phyloP scores from a whole-genome alignment of 345 rosid genomes.

The Syzygium jambos region DNA sequence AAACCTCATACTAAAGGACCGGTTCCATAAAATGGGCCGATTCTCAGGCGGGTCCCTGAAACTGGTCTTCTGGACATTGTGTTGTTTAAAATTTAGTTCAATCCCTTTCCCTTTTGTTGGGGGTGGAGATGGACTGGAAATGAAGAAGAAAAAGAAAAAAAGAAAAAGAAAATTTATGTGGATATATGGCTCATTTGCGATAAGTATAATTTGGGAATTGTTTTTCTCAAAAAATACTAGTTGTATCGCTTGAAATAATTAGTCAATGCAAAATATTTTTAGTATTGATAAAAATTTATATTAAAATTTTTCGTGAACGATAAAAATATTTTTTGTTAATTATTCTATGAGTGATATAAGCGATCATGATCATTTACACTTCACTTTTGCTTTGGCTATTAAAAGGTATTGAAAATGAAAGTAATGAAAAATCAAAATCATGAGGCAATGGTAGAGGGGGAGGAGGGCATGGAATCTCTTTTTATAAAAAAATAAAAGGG shows the following conservation, averaged over 20 bases:
- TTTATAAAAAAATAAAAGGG: neutral
- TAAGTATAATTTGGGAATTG: neutral
- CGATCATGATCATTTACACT: neutral
- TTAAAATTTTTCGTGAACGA: fast-evolving
- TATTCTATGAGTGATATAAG: neutral
- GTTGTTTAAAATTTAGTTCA: neutral
- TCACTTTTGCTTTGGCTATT: too few relatives aligned
- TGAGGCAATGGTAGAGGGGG: neutral
- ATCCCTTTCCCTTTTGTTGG: neutral
- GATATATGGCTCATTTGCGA: too few relatives aligned
- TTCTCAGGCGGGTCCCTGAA: too few relatives aligned
- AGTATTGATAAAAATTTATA: neutral
- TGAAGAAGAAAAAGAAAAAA: neutral
- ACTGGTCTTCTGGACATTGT: neutral
- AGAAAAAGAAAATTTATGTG: neutral
- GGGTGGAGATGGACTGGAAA: neutral
- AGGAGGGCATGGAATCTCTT: neutral
- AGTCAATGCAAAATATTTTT: fast-evolving
- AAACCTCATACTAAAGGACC: too few relatives aligned
- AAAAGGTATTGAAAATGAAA: neutral
- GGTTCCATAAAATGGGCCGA: too few relatives aligned
- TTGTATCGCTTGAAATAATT: neutral
- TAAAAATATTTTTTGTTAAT: neutral
- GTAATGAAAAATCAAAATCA: neutral
- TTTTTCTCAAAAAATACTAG: neutral